Conservation (phyloP, 257 asterid genomes). For the Leonotis leonurus region DNA sequence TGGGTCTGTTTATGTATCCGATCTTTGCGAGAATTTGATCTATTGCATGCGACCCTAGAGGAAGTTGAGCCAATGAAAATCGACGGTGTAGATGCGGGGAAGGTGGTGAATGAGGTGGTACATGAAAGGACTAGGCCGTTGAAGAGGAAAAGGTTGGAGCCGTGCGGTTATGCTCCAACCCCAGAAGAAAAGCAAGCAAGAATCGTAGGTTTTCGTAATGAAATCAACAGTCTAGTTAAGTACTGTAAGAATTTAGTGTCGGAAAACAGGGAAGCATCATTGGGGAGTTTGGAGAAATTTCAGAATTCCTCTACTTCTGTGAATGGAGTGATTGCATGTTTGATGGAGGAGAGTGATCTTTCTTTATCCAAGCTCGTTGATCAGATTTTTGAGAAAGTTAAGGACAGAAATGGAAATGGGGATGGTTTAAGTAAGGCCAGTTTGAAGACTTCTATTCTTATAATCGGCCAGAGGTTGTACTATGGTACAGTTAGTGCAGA, state of each 20-base stretch:
- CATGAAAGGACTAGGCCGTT: conserved; percentile 18
- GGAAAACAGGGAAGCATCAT: conserved; percentile 21
- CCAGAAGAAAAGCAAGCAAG: conserved; percentile 44
- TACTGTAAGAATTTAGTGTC: conserved; percentile 32
- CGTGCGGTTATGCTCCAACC: neutral
- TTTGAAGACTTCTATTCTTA: conserved; percentile 66
- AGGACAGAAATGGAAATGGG: conserved; percentile 28
- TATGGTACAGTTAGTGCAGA: conserved; percentile 60
- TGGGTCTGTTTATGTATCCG: neutral
- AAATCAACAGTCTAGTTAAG: conserved; percentile 42
- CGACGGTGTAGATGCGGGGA: conserved; percentile 12
- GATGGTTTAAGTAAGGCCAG: conserved; percentile 40
- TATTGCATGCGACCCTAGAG: conserved; percentile 24
- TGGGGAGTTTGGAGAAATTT: conserved; percentile 25
- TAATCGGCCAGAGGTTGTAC: conserved; percentile 58
- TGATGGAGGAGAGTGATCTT: conserved; percentile 75
- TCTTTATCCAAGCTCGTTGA: conserved; percentile 68
- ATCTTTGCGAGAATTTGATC: neutral
- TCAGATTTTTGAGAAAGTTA: conserved; percentile 47
- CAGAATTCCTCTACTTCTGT: conserved; percentile 16
- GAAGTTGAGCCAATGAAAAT: conserved; percentile 24
- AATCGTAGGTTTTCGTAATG: conserved; percentile 35
- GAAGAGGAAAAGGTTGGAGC: conserved; percentile 34
- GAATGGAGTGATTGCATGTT: conserved; percentile 48
- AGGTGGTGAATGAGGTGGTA: neutral